phyloP scores from a whole-genome alignment of 2,329 filamentous ascomycete genomes.

The Cercospora zeae-maydis region DNA sequence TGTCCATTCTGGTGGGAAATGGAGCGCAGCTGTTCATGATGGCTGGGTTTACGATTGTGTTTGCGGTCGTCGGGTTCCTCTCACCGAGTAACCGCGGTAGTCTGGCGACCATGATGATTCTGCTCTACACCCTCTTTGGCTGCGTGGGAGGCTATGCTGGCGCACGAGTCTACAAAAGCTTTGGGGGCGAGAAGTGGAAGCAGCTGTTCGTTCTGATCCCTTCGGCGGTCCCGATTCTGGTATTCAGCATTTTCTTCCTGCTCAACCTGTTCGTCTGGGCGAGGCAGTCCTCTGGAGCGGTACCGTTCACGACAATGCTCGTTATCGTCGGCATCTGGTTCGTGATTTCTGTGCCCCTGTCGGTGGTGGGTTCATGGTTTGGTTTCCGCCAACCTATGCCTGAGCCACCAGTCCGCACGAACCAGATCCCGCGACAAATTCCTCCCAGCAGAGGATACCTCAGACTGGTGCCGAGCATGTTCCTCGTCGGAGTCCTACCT shows the following conservation, averaged over 20 bases:
- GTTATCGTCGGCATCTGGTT: constrained; percentile 95
- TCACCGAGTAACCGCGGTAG: constrained; percentile 95
- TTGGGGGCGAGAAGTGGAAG: constrained; percentile 92
- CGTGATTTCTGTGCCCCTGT: constrained; percentile 88
- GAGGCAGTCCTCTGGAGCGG: constrained; percentile 84
- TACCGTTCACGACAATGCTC: constrained; percentile 95
- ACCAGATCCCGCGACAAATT: constrained; percentile 97
- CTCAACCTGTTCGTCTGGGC: constrained; percentile 96
- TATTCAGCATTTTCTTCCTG: constrained; percentile 86
- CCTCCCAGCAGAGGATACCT: constrained; percentile 80
- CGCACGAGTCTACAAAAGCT: constrained; percentile 87
- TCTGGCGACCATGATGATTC: constrained; percentile 84
- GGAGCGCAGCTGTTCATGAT: constrained; percentile 97
- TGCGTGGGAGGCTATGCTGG: constrained; percentile 90
- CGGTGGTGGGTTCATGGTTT: constrained; percentile 84
- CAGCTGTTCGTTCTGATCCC: constrained; percentile 87
- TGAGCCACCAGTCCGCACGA: constrained; percentile 82
- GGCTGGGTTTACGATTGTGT: constrained; percentile 89
- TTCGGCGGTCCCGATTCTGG: constrained; percentile 75
- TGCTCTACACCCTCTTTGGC: constrained; percentile 89
- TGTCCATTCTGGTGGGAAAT: constrained; percentile 86
- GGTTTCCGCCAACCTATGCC: constrained; percentile 72
- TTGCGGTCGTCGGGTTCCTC: constrained; percentile 89
- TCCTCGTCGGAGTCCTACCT: constrained; percentile 85
- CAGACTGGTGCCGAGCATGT: constrained; percentile 80